phyloP scores from a whole-genome alignment of 192 early-diverging fungal genomes.

The Umbelopsis ramanniana region DNA sequence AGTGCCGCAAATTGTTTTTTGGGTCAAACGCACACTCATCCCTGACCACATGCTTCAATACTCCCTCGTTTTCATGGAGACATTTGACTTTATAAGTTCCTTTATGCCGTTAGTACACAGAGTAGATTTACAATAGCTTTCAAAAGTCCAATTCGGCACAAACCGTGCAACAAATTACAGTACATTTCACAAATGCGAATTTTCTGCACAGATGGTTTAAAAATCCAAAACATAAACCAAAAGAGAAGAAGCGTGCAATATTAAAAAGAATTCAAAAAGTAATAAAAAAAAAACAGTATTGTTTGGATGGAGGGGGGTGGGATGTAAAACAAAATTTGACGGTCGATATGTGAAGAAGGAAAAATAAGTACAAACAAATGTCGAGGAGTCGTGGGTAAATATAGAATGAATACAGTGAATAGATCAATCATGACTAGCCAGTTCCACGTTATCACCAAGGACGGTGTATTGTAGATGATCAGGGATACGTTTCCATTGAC shows the following conservation, averaged over 20 bases:
- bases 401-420: neutral
- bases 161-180: neutral
- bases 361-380: neutral
- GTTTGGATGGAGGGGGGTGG: neutral
- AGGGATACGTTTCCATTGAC: slow-evolving; percentile 12
- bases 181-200: neutral
- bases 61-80: neutral
- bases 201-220: neutral
- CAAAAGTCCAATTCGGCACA: no score
- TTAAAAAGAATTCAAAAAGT: neutral
- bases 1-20: no score
- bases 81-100: no score
- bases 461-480: neutral
- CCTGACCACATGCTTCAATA: neutral
- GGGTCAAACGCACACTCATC: no score
- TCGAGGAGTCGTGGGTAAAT: neutral
- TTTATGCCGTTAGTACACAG: no score
- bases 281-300: neutral
- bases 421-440: neutral
- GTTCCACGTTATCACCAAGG: neutral
- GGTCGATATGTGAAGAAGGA: neutral
- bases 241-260: neutral
- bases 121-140: no score
- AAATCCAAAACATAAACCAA: neutral
- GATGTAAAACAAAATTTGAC: neutral